Evolutionary conservation across 208 protist species (phyloP).

Genomic region (Phytomonas serpens): DNA sequence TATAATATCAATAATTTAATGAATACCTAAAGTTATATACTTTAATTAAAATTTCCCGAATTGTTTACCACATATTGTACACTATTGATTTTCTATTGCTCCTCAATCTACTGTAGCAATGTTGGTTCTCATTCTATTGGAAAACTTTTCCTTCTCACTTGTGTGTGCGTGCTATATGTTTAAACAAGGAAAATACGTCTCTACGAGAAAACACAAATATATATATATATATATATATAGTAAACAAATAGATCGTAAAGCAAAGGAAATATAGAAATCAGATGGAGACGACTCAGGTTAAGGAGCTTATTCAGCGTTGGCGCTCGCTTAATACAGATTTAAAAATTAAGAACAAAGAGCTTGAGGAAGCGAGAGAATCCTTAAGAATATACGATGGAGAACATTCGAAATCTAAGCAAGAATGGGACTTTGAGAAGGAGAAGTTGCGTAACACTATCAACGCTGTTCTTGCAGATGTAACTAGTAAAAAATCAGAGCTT

Average conservation of each 20-base stretch:
- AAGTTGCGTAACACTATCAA: conserved; percentile 59
- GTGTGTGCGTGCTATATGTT: background rate
- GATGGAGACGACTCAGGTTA: conserved; percentile 43
- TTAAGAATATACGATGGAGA: conserved; percentile 42
- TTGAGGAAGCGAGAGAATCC: conserved; percentile 28
- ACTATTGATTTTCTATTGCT: background rate
- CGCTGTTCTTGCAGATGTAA: conserved; percentile 53
- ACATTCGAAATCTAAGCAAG: conserved; percentile 38
- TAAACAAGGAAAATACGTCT: background rate
- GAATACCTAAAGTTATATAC: conserved; percentile 14
- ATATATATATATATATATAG: conserved; percentile 2
- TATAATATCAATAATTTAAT: conserved; percentile 7
- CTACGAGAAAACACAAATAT: background rate
- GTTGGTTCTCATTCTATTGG: conserved; percentile 10
- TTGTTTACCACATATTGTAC: too few species aligned
- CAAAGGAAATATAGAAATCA: conserved; percentile 2
- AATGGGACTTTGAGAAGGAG: conserved; percentile 81
- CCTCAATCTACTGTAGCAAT: conserved; percentile 12
- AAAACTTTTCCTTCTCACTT: conserved; percentile 12
- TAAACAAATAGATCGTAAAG: conserved; percentile 4
- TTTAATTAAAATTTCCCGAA: background rate
- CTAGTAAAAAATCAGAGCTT: conserved; percentile 53
- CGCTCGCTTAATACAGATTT: conserved; percentile 44
- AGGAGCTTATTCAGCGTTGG: conserved; percentile 67
- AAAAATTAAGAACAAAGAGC: conserved; percentile 39